Conservation (phyloP, 352 stramenopile species). For the Pythium brassicae region DNA sequence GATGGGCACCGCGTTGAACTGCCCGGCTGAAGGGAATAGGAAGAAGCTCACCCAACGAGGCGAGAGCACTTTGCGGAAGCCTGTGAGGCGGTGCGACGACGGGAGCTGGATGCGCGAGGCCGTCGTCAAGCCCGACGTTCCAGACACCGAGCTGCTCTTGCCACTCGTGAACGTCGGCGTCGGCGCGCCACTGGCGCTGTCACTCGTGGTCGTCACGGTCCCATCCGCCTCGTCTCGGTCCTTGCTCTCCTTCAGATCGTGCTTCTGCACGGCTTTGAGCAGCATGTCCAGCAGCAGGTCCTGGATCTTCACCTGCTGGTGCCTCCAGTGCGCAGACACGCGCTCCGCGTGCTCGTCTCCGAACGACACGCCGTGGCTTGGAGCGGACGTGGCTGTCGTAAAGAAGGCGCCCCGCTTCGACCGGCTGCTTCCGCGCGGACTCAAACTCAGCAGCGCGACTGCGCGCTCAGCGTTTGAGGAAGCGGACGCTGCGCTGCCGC, state of each 20-base stretch:
- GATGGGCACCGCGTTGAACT: constrained; percentile 17
- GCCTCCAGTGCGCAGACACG: constrained; percentile 4
- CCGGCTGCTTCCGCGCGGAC: constrained; percentile 9
- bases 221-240: constrained; percentile 33
- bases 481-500: not conserved
- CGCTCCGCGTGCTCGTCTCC: not conserved
- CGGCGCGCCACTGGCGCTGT: constrained; percentile 4
- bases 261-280: constrained; percentile 64
- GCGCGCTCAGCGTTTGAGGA: not conserved
- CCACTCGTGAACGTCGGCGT: constrained; percentile 6
- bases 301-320: constrained; percentile 45
- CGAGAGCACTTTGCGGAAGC: constrained; percentile 55
- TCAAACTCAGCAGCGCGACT: constrained; percentile 12
- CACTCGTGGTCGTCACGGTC: constrained; percentile 7
- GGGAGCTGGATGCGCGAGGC: constrained; percentile 43
- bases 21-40: constrained; percentile 28
- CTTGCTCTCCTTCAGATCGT: constrained; percentile 65
- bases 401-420: not conserved
- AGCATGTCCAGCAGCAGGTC: constrained; percentile 61
- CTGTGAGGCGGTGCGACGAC: constrained; percentile 34
- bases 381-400: too few species aligned
- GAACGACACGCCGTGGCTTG: not conserved
- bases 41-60: constrained; percentile 68
- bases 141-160: not conserved
- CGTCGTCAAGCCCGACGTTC: constrained; percentile 3